Base-by-base conservation (phyloP, 2,329 filamentous ascomycete species). In the Biscogniauxia sp. region DNA sequence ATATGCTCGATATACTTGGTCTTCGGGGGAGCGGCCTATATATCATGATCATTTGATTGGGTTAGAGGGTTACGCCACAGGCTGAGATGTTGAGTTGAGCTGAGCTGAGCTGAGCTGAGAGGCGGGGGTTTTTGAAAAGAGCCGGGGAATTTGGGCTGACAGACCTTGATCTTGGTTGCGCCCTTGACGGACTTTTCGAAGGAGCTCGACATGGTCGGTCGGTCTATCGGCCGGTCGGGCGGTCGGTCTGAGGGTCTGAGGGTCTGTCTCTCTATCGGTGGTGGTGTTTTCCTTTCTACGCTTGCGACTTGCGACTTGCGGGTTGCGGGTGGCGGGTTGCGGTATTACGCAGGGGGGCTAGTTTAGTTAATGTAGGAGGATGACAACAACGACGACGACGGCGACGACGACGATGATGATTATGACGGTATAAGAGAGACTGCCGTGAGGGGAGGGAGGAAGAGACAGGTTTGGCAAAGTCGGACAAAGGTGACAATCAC, bases 111-210 rank as follows among this genome's bases (percentile, higher is more conserved):
- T 5, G 28, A 7, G 28, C 28, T 7, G 28, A 32, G 28, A 32
- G 11, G n/a, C n/a, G n/a, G n/a, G n/a, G n/a, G n/a, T n/a, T n/a
- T n/a, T n/a, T n/a, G n/a, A n/a, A n/a, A n/a, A n/a, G 28, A 32
- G 28, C 28, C 7, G 28, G 28, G 7, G n/a, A n/a, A n/a, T 32
- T 32, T 37, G 45, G 41, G 56, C 55, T n/a, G 37, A 68, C 76
- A 76, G 71, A 93, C 93, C 87, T 97, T 98, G 75, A 96, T 92
- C 83, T 98, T 98, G 72, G 94, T 98, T 71, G 92, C 94, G 79
- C 94, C 95, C 83, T 98, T 98, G 74, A 99, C 95, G 69, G 93
- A 96, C 84, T 98, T 99, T 83, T 99, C 95, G 76, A 98, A 98
- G 61, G 91, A 94, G 81, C 88, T 91, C 68, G 90, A 87, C 91